These are phyloP conservation scores for Syzygium oleosum DNA, from an alignment of 345 rosid species.

Conservation along the genomic window DNA sequence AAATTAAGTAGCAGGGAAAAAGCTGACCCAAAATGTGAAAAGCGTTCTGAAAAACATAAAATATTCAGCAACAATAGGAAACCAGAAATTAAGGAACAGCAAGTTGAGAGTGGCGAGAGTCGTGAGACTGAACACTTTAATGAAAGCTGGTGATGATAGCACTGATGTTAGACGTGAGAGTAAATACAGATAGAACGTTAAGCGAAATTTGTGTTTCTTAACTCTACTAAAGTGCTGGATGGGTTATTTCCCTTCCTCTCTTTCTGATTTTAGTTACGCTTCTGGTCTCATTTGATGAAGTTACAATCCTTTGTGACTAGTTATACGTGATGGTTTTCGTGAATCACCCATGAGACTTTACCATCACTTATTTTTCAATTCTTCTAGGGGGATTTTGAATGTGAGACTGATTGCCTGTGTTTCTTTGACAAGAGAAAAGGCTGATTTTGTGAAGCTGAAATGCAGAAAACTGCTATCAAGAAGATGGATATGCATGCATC, in stretches of 20 bases:
- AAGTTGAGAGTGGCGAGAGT: background rate
- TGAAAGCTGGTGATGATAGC: background rate
- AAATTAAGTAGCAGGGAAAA: background rate
- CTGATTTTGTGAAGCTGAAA: background rate
- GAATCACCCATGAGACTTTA: background rate
- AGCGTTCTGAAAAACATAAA: background rate
- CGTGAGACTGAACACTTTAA: background rate
- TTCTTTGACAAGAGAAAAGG: background rate
- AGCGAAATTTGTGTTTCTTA: background rate
- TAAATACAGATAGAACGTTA: background rate
- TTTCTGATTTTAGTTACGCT: background rate
- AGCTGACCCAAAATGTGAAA: background rate
- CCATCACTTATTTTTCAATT: background rate
- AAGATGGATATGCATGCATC: conserved; percentile 94
- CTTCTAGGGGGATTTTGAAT: background rate
- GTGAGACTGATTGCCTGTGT: background rate
- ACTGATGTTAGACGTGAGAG: background rate
- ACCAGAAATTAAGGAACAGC: background rate
- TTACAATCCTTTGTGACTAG: background rate
- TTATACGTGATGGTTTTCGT: background rate
- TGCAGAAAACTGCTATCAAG: conserved; percentile 93
- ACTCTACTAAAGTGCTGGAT: background rate
- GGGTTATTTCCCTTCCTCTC: background rate
- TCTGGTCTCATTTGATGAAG: background rate
- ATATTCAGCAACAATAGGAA: background rate